Base-by-base conservation (phyloP, 1,284 basidiomycete genomes). In the Ustilago vetiveriae region DNA sequence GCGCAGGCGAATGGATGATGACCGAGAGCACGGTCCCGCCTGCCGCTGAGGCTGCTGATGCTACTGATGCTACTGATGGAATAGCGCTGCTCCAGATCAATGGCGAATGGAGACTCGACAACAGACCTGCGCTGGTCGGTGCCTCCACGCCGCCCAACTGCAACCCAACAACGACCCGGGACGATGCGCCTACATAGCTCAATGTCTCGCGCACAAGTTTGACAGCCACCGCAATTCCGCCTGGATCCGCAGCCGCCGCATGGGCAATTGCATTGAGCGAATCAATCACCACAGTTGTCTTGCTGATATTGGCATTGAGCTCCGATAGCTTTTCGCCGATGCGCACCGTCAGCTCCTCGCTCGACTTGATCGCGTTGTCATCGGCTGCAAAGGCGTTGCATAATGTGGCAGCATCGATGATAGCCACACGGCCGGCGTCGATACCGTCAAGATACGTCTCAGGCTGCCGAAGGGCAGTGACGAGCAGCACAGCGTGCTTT, bases 31-130 rank as follows among this genome's bases (percentile, higher is more conserved):
- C 57, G 0, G 71, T 74, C 0, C 71, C 71, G 3, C 55, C 32
- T 2, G 69, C 48, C 3, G 52, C 47, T n/a, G n/a, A n/a, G n/a
- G n/a, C n/a, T n/a, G n/a, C n/a, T n/a, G n/a, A n/a, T n/a, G n/a
- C n/a, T n/a, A n/a, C n/a, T n/a, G n/a, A n/a, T n/a, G n/a, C n/a
- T n/a, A n/a, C n/a, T n/a, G n/a, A n/a, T n/a, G n/a, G n/a, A n/a
- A n/a, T n/a, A n/a, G n/a, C n/a, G n/a, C n/a, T n/a, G n/a, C 39
- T 38, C 74, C 76, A 76, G 13, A 73, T 49, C 37, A 68, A 39
- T 2, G 75, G 66, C 6, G 75, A 66, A 30, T 62, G 56, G 21
- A 79, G 47, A 7, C 48, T 38, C 3, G 67, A 45, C 13, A 65
- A 30, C 14, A 79, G 24, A 0, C 42, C 43, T 7, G 62, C 54